Conservation (phyloP, 805 yeast species). For the Saccharomycopsis fibuligera region DNA sequence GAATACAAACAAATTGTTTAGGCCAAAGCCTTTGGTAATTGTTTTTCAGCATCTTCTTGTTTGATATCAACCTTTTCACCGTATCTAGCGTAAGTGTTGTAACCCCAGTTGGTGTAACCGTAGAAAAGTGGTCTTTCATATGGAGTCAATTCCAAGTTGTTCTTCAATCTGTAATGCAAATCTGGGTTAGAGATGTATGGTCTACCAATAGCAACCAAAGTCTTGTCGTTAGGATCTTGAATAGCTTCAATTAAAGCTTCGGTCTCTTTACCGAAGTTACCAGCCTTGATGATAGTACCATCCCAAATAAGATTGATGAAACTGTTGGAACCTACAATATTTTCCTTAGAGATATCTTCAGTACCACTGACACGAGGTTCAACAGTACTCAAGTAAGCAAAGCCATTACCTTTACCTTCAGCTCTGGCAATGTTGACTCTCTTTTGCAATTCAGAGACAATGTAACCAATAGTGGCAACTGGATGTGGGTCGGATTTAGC, state of each 20-base stretch:
- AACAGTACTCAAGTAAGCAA: constrained; percentile 22
- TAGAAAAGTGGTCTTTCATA: constrained; percentile 40
- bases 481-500: constrained; percentile 30
- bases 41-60: not conserved
- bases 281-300: constrained; percentile 39
- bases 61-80: constrained; percentile 8
- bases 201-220: constrained; percentile 37
- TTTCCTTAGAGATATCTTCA: constrained; percentile 26
- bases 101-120: constrained; percentile 30
- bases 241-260: constrained; percentile 21
- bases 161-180: constrained; percentile 30
- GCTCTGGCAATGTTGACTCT: too few relatives aligned
- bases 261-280: constrained; percentile 25
- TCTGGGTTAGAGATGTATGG: constrained; percentile 37
- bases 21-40: not conserved
- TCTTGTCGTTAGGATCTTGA: constrained; percentile 33
- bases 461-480: constrained; percentile 30
- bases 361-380: constrained; percentile 24
- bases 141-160: constrained; percentile 29
- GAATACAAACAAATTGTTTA: too few relatives aligned
- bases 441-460: constrained; percentile 20
- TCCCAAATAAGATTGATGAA: constrained; percentile 38
- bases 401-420: constrained; percentile 10
- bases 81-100: constrained; percentile 28
- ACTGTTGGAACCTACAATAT: constrained; percentile 29